Evolutionary conservation across 2,329 filamentous ascomycete genomes (phyloP).

Genomic region (Coniochaeta hoffmannii): DNA sequence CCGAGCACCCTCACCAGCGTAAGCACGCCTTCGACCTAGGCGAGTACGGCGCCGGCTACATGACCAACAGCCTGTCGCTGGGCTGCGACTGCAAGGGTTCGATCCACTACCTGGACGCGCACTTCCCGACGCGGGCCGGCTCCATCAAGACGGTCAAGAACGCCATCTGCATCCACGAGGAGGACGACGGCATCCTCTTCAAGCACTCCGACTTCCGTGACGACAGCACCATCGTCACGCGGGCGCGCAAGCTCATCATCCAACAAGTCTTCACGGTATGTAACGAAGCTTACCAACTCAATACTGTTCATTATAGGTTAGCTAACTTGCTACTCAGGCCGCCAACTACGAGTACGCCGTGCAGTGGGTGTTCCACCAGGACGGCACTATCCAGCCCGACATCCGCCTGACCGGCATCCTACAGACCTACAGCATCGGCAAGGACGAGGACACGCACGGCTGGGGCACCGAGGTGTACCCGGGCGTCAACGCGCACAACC

Average conservation of each 20-base stretch:
- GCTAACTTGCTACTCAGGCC: too few relatives aligned
- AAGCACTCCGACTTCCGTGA: slow-evolving; percentile 94
- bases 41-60: slow-evolving; percentile 75
- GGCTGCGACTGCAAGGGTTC: slow-evolving; percentile 84
- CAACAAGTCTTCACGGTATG: slow-evolving; percentile 91
- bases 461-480: slow-evolving; percentile 85
- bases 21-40: slow-evolving; percentile 79
- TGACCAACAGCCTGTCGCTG: slow-evolving; percentile 70
- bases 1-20: slow-evolving; percentile 70
- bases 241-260: slow-evolving; percentile 77
- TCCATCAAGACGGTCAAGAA: slow-evolving; percentile 80
- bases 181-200: slow-evolving; percentile 86
- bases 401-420: slow-evolving; percentile 88
- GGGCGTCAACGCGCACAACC: slow-evolving; percentile 88
- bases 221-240: slow-evolving; percentile 77
- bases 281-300: too few relatives aligned
- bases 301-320: too few relatives aligned
- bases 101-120: slow-evolving; percentile 86
- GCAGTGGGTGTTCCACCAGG: slow-evolving; percentile 86
- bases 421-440: slow-evolving; percentile 80
- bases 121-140: slow-evolving; percentile 73
- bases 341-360: slow-evolving; percentile 87
- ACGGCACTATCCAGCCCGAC: slow-evolving; percentile 86
- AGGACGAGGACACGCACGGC: slow-evolving; percentile 72
- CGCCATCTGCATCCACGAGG: slow-evolving; percentile 91